Evolutionary conservation across 2,329 filamentous ascomycete genomes (phyloP).

Genomic region (Diplocarpon mali): DNA sequence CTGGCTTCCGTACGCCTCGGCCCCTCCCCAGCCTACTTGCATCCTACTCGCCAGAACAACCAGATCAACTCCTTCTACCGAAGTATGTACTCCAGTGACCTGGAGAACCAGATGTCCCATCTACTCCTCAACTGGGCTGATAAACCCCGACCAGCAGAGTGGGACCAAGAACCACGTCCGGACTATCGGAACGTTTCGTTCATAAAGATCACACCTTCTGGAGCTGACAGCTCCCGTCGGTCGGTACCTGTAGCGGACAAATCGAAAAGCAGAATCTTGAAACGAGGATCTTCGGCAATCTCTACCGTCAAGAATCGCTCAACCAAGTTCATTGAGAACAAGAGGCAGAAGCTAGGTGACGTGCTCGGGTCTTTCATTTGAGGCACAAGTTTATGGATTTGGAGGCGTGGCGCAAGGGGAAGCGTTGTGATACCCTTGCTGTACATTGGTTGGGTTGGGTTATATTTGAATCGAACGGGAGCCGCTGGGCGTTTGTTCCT

Average conservation of each 20-base stretch:
- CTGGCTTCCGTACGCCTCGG: slow-evolving; percentile 25
- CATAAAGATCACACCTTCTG: slow-evolving; percentile 11
- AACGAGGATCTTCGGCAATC: not conserved
- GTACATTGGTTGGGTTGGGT: not conserved
- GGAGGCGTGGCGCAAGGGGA: not conserved
- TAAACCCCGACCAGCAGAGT: not conserved
- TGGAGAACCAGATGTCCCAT: not conserved
- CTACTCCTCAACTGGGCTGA: not conserved
- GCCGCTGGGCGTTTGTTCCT: too few relatives aligned
- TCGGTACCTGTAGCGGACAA: not conserved
- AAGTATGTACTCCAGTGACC: slow-evolving; percentile 1
- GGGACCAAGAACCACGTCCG: not conserved
- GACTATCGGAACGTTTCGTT: slow-evolving; percentile 5
- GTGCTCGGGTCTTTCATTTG: slow-evolving; percentile 17
- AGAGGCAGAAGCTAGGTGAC: slow-evolving; percentile 17
- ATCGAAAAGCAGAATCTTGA: not conserved
- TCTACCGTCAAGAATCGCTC: not conserved
- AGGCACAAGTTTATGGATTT: not conserved
- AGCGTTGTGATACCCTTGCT: slow-evolving; percentile 1
- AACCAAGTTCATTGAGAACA: slow-evolving; percentile 8
- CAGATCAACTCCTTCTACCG: slow-evolving; percentile 7
- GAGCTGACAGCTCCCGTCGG: not conserved
- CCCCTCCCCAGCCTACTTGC: slow-evolving; percentile 1
- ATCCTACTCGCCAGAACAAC: not conserved
- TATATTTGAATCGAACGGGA: too few relatives aligned